phyloP scores from a whole-genome alignment of 1,139 yeast species.

The Yamadazyma epiphylla region DNA sequence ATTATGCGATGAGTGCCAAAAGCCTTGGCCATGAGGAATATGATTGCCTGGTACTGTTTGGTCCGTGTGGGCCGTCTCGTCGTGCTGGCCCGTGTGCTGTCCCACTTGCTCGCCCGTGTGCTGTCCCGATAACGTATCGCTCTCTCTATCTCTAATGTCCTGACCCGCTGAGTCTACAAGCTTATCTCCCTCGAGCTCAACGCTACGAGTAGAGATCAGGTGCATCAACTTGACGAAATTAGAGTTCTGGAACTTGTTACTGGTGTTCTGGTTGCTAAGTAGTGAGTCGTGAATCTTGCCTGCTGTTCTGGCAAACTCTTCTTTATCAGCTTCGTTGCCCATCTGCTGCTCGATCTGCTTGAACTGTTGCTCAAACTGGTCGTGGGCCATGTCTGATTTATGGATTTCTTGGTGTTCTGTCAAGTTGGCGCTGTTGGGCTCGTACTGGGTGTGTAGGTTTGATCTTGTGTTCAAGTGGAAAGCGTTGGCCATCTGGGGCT shows the following conservation, averaged over 20 bases:
- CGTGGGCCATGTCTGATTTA: conserved; percentile 18
- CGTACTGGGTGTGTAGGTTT: conserved; percentile 8
- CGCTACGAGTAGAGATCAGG: conserved; percentile 32
- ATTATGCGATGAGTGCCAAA: no score
- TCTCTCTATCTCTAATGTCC: conserved; percentile 22
- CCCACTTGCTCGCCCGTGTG: conserved; percentile 2
- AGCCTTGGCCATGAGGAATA: no score
- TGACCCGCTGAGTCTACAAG: conserved; percentile 28
- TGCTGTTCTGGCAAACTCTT: conserved; percentile 42
- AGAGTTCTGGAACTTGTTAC: conserved; percentile 33
- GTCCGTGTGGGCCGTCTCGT: conserved; percentile 1
- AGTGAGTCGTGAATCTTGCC: conserved; percentile 33
- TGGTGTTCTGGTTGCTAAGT: conserved; percentile 19
- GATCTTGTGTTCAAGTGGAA: conserved; percentile 7
- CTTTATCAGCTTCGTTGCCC: conserved; percentile 21
- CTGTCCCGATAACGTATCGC: conserved; percentile 7
- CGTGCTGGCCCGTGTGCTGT: conserved; percentile 5
- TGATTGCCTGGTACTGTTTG: conserved; percentile 1
- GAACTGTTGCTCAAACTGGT: conserved; percentile 34
- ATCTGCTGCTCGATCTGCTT: conserved; percentile 34
- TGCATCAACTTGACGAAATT: conserved; percentile 41
- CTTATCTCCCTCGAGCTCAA: conserved; percentile 41
- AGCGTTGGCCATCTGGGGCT: background rate
- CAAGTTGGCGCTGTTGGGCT: conserved; percentile 5
- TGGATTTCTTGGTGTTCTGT: conserved; percentile 32